These are phyloP conservation scores for Phytopythium boreale DNA, from an alignment of 352 stramenopile genomes.

Conservation along the genomic window DNA sequence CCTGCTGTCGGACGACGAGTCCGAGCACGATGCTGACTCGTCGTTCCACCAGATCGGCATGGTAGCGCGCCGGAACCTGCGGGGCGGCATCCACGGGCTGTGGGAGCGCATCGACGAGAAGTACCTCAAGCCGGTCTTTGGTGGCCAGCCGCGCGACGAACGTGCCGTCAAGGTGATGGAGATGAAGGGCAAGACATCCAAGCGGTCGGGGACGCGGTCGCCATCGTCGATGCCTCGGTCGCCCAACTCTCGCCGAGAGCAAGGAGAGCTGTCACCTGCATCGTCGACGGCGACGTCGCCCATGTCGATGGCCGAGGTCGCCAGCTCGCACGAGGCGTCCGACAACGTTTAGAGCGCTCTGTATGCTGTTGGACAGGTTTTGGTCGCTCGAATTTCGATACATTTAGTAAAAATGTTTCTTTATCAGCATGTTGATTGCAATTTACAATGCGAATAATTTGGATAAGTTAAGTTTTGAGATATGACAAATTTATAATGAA, in stretches of 20 bases:
- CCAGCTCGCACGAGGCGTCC: slow-evolving; percentile 39
- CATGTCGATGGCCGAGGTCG: slow-evolving; percentile 56
- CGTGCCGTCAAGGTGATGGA: slow-evolving; percentile 20
- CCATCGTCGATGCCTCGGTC: slow-evolving; percentile 3
- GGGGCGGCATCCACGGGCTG: slow-evolving; percentile 48
- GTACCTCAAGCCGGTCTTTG: slow-evolving; percentile 75
- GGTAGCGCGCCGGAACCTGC: slow-evolving; percentile 23
- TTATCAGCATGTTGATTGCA: too few relatives aligned
- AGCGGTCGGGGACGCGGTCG: background rate
- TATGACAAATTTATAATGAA: slow-evolving; percentile 1
- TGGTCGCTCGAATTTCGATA: background rate
- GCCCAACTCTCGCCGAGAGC: slow-evolving; percentile 3
- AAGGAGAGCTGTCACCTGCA: slow-evolving; percentile 9
- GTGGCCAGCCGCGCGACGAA: slow-evolving; percentile 32
- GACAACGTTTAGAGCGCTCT: slow-evolving; percentile 18
- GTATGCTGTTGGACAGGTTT: background rate
- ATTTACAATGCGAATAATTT: too few relatives aligned
- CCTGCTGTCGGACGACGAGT: slow-evolving; percentile 44
- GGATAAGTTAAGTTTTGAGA: slow-evolving; percentile 1
- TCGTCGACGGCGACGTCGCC: slow-evolving; percentile 20
- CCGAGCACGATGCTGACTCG: slow-evolving; percentile 46
- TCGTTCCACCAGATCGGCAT: slow-evolving; percentile 42
- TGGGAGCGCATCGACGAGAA: slow-evolving; percentile 69
- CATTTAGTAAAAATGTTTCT: background rate
- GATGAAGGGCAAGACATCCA: slow-evolving; percentile 14